Evolutionary conservation across 371 early-diverging fungal species (phyloP).

Genomic region (Nematocida sp.): DNA sequence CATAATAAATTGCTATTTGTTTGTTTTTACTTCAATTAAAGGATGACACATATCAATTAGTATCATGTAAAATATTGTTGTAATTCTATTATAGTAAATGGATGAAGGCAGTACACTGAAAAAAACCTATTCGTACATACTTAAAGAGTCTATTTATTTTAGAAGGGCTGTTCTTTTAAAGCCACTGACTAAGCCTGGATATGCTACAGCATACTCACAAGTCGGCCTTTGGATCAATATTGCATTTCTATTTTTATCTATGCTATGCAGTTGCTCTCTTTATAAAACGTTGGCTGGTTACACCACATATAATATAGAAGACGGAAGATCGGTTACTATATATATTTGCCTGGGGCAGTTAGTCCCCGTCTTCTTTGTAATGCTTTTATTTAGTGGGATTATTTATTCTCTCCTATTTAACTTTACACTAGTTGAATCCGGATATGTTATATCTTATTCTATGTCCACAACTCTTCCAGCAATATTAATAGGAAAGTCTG

Average conservation of each 20-base stretch:
- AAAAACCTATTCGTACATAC: neutral
- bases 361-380: neutral
- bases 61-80: neutral
- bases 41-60: neutral
- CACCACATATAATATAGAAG: neutral
- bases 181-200: constrained; percentile 16
- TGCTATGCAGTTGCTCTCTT: constrained; percentile 21
- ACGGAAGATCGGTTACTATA: neutral
- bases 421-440: constrained; percentile 9
- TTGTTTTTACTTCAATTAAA: neutral
- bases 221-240: constrained; percentile 6
- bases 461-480: constrained; percentile 20
- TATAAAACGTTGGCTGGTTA: neutral
- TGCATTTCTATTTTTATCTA: neutral
- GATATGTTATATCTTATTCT: constrained; percentile 26
- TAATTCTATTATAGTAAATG: neutral
- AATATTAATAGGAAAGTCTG: constrained; percentile 4
- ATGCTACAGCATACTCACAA: neutral
- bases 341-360: neutral
- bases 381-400: neutral
- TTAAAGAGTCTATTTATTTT: constrained; percentile 12
- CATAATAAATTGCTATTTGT: neutral
- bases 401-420: neutral
- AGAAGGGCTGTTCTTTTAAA: constrained; percentile 12
- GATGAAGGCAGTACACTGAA: neutral